Evolutionary conservation across 78 protist species (phyloP).

Genomic region (Dictyostelium capitatum): DNA sequence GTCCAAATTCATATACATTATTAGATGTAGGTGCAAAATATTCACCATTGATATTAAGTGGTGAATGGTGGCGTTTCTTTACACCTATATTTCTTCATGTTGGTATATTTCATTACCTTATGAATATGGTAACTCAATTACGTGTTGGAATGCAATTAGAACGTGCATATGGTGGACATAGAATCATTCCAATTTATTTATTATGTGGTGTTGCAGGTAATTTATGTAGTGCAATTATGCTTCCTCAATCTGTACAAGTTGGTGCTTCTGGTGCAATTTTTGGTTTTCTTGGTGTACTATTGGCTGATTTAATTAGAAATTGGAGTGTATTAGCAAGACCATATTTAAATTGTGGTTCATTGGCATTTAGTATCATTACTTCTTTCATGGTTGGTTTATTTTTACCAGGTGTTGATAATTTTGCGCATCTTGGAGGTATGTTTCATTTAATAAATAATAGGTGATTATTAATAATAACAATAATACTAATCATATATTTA

Average conservation of each 20-base stretch:
- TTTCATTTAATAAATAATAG: background rate
- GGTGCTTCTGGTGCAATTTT: constrained; percentile 86
- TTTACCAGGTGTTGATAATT: constrained; percentile 81
- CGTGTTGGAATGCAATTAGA: constrained; percentile 80
- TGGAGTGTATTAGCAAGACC: constrained; percentile 71
- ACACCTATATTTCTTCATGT: constrained; percentile 82
- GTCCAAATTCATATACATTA: constrained; percentile 51
- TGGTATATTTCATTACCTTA: constrained; percentile 75
- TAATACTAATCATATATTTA: background rate
- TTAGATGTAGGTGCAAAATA: constrained; percentile 79
- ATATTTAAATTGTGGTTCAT: constrained; percentile 45
- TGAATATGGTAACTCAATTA: constrained; percentile 76
- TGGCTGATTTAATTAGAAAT: constrained; percentile 68
- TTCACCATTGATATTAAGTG: constrained; percentile 35
- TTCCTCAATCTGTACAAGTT: constrained; percentile 73
- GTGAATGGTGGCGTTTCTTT: constrained; percentile 88
- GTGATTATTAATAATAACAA: background rate
- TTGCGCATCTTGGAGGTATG: constrained; percentile 47
- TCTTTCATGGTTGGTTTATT: constrained; percentile 79
- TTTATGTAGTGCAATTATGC: constrained; percentile 62
- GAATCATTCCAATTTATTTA: constrained; percentile 84
- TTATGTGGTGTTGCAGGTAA: constrained; percentile 81
- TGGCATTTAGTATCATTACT: constrained; percentile 44
- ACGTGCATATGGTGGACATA: constrained; percentile 68
- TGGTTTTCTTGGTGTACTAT: constrained; percentile 78